These are phyloP conservation scores for Aspergillus avenaceus DNA, from an alignment of 495 filamentous ascomycete species.

Conservation along the genomic window DNA sequence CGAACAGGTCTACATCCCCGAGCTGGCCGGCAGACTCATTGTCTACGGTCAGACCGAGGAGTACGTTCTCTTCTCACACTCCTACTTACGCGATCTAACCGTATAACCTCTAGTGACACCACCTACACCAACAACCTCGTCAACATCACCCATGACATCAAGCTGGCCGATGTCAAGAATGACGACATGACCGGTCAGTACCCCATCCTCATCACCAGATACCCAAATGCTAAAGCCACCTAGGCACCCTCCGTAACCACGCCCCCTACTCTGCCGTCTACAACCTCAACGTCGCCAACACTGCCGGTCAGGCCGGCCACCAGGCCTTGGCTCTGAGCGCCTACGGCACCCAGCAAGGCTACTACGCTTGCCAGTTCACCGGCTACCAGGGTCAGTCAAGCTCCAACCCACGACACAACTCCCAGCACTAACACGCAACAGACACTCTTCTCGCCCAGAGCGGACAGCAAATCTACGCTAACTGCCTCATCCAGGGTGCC, in stretches of 20 bases:
- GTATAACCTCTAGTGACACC: constrained; percentile 23
- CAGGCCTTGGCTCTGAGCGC: constrained; percentile 60
- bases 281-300: constrained; percentile 60
- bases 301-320: constrained; percentile 41
- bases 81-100: too few relatives aligned
- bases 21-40: constrained; percentile 46
- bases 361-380: constrained; percentile 53
- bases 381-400: constrained; percentile 58
- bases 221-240: constrained; percentile 27
- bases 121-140: constrained; percentile 55
- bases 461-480: constrained; percentile 56
- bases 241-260: constrained; percentile 52
- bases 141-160: constrained; percentile 47
- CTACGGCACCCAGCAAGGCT: constrained; percentile 47
- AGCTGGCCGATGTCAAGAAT: constrained; percentile 31
- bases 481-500: constrained; percentile 53
- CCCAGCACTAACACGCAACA: not conserved
- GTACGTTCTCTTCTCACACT: constrained; percentile 11
- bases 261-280: constrained; percentile 51
- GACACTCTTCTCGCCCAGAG: constrained; percentile 58
- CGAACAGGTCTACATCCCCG: constrained; percentile 54
- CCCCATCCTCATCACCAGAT: not conserved
- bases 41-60: constrained; percentile 62
- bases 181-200: constrained; percentile 37
- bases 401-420: too few relatives aligned